Percentiles rank a stretch among this genome's conserved stretches.
phyloP scores from a whole-genome alignment of 768 basidiomycete species.

The Mycena galericulata region DNA sequence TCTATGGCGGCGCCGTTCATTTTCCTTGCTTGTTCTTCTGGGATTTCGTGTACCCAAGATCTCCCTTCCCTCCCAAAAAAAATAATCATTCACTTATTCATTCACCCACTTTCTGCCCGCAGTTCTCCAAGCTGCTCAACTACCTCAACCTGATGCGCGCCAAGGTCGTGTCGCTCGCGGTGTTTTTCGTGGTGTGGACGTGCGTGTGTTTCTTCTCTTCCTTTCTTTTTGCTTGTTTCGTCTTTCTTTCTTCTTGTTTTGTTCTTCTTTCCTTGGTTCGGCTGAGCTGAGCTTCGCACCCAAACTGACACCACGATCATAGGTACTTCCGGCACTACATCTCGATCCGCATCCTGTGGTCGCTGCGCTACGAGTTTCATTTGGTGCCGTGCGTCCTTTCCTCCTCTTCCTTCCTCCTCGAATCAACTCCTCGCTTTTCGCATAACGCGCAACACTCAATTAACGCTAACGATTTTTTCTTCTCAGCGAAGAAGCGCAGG shows the following conservation, averaged over 20 bases:
- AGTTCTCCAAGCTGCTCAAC: slow-evolving; percentile 17
- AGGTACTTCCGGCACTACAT: slow-evolving; percentile 26
- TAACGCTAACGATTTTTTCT: too few species aligned
- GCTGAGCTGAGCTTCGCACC: too few species aligned
- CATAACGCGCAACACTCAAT: too few species aligned
- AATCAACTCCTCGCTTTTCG: too few species aligned
- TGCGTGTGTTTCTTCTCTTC: not conserved
- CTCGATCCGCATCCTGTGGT: slow-evolving; percentile 17
- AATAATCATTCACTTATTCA: too few species aligned
- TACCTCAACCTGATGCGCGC: slow-evolving; percentile 10
- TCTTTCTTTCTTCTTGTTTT: too few species aligned
- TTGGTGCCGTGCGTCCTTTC: slow-evolving; percentile 24
- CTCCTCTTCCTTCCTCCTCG: not conserved
- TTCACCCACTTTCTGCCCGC: not conserved
- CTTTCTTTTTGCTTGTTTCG: not conserved
- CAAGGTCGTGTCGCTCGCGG: slow-evolving; percentile 3
- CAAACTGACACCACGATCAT: not conserved
- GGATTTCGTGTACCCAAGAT: too few species aligned
- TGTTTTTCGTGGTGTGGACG: slow-evolving; percentile 20
- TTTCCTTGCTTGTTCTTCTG: too few species aligned
- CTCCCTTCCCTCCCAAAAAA: too few species aligned
- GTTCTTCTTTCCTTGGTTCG: too few species aligned
- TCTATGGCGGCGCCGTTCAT: too few species aligned
- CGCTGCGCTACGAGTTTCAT: slow-evolving; percentile 13
- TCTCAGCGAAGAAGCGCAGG: slow-evolving; percentile 18